A percentile compares a stretch with the other conserved stretches of the same genome.
Evolutionary conservation across 2,329 filamentous ascomycete genomes (phyloP).

Genomic region (Xylaria arbuscula): DNA sequence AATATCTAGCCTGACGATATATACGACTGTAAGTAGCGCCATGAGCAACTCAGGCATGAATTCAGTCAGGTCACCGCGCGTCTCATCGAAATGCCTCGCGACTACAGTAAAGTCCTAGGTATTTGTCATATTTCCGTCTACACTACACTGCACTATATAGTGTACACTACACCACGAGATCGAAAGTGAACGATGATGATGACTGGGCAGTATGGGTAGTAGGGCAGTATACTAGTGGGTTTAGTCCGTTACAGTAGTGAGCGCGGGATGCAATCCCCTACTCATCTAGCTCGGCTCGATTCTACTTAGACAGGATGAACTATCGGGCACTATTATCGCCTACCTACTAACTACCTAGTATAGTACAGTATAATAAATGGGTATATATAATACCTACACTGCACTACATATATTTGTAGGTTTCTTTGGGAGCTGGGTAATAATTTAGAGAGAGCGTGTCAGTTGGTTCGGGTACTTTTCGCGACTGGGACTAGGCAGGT

Average conservation of each 20-base stretch:
- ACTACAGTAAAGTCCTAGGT: background rate
- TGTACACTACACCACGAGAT: too few species aligned
- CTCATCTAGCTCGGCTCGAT: background rate
- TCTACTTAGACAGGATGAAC: conserved; percentile 7
- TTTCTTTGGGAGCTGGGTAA: background rate
- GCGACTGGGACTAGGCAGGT: conserved; percentile 1
- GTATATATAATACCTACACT: background rate
- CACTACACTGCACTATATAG: too few species aligned
- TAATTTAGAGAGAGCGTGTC: background rate
- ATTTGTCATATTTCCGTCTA: conserved; percentile 4
- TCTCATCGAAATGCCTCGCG: background rate
- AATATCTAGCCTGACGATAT: too few species aligned
- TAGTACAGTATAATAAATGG: background rate
- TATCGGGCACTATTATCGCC: background rate
- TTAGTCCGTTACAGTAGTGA: background rate
- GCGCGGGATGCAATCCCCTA: background rate
- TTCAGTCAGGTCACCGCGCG: conserved; percentile 8
- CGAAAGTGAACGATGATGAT: background rate
- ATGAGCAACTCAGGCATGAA: background rate
- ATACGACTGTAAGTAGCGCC: background rate
- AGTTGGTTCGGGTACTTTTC: background rate
- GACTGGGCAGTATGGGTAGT: background rate
- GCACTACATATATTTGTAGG: background rate
- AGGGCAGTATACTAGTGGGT: background rate
- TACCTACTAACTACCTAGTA: background rate